Base-by-base conservation (phyloP, 2,329 filamentous ascomycete genomes). In the Aspergillus sp. region DNA sequence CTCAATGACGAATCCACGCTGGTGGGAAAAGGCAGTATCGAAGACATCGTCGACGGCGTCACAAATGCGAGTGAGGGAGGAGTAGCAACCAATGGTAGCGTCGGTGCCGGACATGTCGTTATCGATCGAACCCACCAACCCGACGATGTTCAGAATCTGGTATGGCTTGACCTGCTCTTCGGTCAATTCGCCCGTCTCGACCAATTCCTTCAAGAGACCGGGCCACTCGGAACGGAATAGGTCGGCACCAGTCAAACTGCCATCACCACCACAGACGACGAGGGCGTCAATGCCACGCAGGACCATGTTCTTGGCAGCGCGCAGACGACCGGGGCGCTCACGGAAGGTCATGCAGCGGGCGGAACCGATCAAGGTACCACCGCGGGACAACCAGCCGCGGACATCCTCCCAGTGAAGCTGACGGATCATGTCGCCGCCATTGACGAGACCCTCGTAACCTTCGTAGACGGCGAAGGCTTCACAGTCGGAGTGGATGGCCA, bases 81-180 rank as follows among this genome's bases (percentile, higher is more conserved):
- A 97, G 81, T 97, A 98, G 76, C 91, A 96, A 58, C 95, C 95
- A 74, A 99, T 97, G 32, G 95, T 99, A 61, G 95, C 94, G 77
- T 99, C 95, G 12, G 95, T 99, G 65, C 92, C 92, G 53, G 93
- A 96, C 79, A 99, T 90, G 74, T 99, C 95, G 74, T 99, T 99
- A 83, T 99, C 95, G 73, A 99, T 99, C 57, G 92, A 97, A 60
- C 95, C 95, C 28, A 99, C 95, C 55, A 98, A 82, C 51, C 95
- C 95, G 57, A 98, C 94, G 67, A 99, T 97, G 79, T 98, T 99
- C 72, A 99, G 85, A 68, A 96, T 88, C 71, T 85, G 85, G 83
- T 92, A 96, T 2, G 91, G 90, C 49, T 87, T 82, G 61, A 91
- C 80, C 74, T 97, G 89, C 59, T 89, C 85, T 47, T 81, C 71